A percentile compares a stretch with the other conserved stretches of the same genome.
Conservation (phyloP, 192 early-diverging fungal species). For the Coemansia sp. region DNA sequence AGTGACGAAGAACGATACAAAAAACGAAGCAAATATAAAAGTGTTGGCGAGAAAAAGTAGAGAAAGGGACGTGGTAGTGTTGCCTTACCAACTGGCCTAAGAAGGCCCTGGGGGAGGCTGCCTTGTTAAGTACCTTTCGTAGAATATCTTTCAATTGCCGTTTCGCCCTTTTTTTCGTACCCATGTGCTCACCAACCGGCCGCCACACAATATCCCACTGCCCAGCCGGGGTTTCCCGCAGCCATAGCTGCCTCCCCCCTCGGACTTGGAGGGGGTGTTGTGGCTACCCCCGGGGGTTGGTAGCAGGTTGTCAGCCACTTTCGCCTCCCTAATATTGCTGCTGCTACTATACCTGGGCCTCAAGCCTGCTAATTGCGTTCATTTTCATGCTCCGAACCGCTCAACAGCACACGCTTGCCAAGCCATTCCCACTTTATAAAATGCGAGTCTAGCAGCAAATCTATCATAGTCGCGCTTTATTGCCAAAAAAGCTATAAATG, state of each 20-base stretch:
- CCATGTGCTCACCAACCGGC: slow-evolving; percentile 4
- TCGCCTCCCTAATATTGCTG: slow-evolving; percentile 2
- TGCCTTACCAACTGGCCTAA: background rate
- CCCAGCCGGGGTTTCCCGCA: slow-evolving; percentile 7
- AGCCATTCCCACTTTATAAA: background rate
- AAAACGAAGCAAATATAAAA: background rate
- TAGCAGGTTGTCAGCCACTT: background rate
- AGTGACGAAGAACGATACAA: slow-evolving; percentile 1
- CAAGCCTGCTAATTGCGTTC: background rate
- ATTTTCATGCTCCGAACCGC: background rate
- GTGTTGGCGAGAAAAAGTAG: background rate
- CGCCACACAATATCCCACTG: slow-evolving; percentile 7
- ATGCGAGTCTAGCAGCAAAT: background rate
- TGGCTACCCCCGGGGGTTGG: background rate
- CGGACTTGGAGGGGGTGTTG: background rate
- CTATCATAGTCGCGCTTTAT: background rate
- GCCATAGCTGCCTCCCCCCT: background rate
- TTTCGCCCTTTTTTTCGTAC: background rate
- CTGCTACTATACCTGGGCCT: background rate
- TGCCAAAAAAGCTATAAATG: background rate
- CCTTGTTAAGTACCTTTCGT: background rate
- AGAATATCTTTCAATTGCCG: background rate
- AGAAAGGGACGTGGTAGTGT: background rate
- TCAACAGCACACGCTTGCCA: background rate
- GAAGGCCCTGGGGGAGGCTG: background rate